phyloP scores from a whole-genome alignment of 108 stramenopile species.

The Pseudonitzschia multistriata region DNA sequence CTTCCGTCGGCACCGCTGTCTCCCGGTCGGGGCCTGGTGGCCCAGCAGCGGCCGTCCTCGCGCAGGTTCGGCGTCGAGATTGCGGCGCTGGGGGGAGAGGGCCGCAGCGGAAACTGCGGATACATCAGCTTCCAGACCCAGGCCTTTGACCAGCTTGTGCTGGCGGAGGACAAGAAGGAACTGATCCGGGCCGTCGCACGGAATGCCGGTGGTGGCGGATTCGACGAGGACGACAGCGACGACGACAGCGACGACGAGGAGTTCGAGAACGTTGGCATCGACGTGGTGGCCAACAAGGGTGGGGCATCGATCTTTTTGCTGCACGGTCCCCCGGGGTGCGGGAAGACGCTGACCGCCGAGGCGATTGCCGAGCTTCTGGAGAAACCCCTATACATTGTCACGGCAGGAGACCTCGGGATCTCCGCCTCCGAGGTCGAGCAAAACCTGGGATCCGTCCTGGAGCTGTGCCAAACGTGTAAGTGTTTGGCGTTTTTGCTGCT shows the following conservation, averaged over 20 bases:
- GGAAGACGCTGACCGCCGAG: slow-evolving; percentile 69
- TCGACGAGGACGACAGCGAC: slow-evolving; percentile 25
- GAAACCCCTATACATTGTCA: slow-evolving; percentile 64
- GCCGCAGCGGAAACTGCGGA: slow-evolving; percentile 54
- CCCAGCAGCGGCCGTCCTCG: slow-evolving; percentile 16
- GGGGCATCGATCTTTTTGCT: slow-evolving; percentile 59
- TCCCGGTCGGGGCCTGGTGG: slow-evolving; percentile 28
- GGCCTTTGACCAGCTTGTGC: slow-evolving; percentile 62
- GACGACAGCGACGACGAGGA: slow-evolving; percentile 42
- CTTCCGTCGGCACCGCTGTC: no score
- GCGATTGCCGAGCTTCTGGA: slow-evolving; percentile 52
- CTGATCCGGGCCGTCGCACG: slow-evolving; percentile 74
- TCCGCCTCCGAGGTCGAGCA: slow-evolving; percentile 68
- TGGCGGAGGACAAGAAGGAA: slow-evolving; percentile 58
- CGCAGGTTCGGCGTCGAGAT: slow-evolving; percentile 45
- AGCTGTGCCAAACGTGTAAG: slow-evolving; percentile 41
- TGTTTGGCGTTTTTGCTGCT: neutral
- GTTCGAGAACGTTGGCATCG: slow-evolving; percentile 56
- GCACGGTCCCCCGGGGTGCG: slow-evolving; percentile 53
- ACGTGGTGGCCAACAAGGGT: slow-evolving; percentile 71
- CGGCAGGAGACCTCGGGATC: slow-evolving; percentile 67
- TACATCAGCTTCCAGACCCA: slow-evolving; percentile 65
- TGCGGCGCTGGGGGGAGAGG: slow-evolving; percentile 59
- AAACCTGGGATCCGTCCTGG: slow-evolving; percentile 54
- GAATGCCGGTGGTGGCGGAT: slow-evolving; percentile 46